Percentiles rank a stretch among this genome's conserved stretches.
These are phyloP conservation scores for Cubamyces lactineus DNA, from an alignment of 768 basidiomycete genomes.

Conservation along the genomic window DNA sequence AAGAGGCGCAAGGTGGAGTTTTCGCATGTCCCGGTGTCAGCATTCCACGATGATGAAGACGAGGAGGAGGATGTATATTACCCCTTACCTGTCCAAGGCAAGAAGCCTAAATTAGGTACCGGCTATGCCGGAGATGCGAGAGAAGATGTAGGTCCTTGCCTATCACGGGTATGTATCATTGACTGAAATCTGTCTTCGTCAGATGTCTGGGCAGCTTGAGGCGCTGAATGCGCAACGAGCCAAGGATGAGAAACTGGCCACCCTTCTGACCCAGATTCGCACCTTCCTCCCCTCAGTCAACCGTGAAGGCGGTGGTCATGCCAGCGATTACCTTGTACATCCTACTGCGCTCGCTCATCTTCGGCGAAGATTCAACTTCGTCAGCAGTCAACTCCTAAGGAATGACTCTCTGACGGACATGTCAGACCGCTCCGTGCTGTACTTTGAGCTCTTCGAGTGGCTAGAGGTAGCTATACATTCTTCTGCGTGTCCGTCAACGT, in stretches of 20 bases:
- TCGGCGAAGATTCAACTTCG: constrained; percentile 85
- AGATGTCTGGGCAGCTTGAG: constrained; percentile 69
- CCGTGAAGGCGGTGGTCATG: constrained; percentile 71
- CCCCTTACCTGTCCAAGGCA: constrained; percentile 47
- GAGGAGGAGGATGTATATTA: constrained; percentile 60
- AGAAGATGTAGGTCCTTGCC: constrained; percentile 73
- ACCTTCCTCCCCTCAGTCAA: constrained; percentile 82
- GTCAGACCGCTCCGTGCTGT: constrained; percentile 84
- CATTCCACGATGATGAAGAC: constrained; percentile 42
- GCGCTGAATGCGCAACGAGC: constrained; percentile 71
- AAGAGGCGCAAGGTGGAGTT: constrained; percentile 46
- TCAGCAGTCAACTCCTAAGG: constrained; percentile 82
- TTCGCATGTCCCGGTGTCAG: constrained; percentile 29
- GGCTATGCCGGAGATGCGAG: constrained; percentile 85
- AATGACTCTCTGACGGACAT: constrained; percentile 95
- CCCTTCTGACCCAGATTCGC: constrained; percentile 71
- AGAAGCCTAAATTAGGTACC: constrained; percentile 76
- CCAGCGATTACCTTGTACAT: constrained; percentile 91
- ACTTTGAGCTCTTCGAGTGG: constrained; percentile 92
- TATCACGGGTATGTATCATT: not conserved
- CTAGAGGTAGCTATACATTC: constrained; percentile 63
- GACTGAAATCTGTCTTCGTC: not conserved
- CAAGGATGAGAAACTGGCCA: constrained; percentile 76
- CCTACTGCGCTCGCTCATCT: constrained; percentile 92
- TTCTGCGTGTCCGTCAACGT: not conserved